A percentile compares a stretch with the other conserved stretches of the same genome.
phyloP scores from a whole-genome alignment of 1,284 basidiomycete genomes.

The Agroathelia rolfsii region DNA sequence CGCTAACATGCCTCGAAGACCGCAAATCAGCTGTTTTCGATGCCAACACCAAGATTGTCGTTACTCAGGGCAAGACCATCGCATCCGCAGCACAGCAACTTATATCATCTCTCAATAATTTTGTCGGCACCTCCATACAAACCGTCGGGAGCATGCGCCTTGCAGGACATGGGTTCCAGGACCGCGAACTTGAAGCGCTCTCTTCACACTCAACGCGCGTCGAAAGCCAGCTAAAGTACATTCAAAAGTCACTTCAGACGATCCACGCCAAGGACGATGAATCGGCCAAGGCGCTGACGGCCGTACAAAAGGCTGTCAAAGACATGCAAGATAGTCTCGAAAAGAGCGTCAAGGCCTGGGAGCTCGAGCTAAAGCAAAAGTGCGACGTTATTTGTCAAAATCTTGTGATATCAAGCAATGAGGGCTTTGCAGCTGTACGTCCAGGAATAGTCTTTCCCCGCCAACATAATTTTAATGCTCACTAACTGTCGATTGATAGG shows the following conservation, averaged over 20 bases:
- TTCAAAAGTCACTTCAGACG: slow-evolving; percentile 47
- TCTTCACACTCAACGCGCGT: slow-evolving; percentile 44
- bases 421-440: slow-evolving; percentile 35
- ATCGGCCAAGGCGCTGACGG: slow-evolving; percentile 42
- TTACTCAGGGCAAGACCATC: slow-evolving; percentile 51
- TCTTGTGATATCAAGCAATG: slow-evolving; percentile 30
- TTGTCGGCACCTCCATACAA: slow-evolving; percentile 48
- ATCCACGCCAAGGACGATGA: slow-evolving; percentile 47
- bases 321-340: slow-evolving; percentile 46
- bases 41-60: slow-evolving; percentile 58
- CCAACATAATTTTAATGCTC: slow-evolving; percentile 2
- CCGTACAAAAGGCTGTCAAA: slow-evolving; percentile 37
- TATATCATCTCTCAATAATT: slow-evolving; percentile 49
- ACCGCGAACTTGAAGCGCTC: slow-evolving; percentile 47
- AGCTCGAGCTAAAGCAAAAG: slow-evolving; percentile 35
- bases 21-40: slow-evolving; percentile 64
- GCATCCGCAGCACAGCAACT: slow-evolving; percentile 42
- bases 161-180: slow-evolving; percentile 48
- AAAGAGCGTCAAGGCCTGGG: slow-evolving; percentile 44
- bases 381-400: slow-evolving; percentile 39
- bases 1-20: too few relatives aligned
- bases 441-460: neutral
- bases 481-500: slow-evolving; percentile 18
- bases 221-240: slow-evolving; percentile 46
- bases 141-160: slow-evolving; percentile 41